Percentiles rank a stretch among this genome's conserved stretches.
These are phyloP conservation scores for Yamadazyma jaroonii DNA, from an alignment of 1,139 yeast genomes.

Conservation along the genomic window DNA sequence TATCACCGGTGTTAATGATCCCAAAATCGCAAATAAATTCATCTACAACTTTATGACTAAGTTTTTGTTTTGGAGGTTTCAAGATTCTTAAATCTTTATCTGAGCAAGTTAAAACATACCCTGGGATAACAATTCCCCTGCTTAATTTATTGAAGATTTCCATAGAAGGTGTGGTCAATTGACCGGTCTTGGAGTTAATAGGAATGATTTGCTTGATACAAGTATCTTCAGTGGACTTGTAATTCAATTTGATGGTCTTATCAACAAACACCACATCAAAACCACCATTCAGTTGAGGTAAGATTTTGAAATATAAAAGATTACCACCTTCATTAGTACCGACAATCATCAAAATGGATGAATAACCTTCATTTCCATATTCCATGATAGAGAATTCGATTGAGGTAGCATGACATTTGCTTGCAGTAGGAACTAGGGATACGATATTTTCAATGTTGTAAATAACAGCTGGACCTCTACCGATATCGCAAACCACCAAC, in stretches of 20 bases:
- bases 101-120: constrained; percentile 59
- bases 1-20: constrained; percentile 23
- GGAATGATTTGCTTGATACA: constrained; percentile 48
- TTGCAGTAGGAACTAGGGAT: constrained; percentile 37
- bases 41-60: constrained; percentile 64
- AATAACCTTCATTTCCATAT: constrained; percentile 61
- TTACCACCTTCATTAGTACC: constrained; percentile 83
- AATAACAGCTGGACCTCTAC: constrained; percentile 83
- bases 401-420: constrained; percentile 47
- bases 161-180: constrained; percentile 61
- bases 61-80: constrained; percentile 56
- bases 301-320: constrained; percentile 59
- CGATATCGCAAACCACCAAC: constrained; percentile 66
- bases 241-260: constrained; percentile 39
- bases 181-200: constrained; percentile 53
- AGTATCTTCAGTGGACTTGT: constrained; percentile 30
- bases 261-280: constrained; percentile 61
- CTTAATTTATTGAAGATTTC: constrained; percentile 59
- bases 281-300: constrained; percentile 69
- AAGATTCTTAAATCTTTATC: constrained; percentile 63
- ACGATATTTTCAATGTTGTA: constrained; percentile 46
- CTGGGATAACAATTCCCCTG: constrained; percentile 61
- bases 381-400: constrained; percentile 75
- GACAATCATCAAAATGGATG: constrained; percentile 67
- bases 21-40: constrained; percentile 56